Evolutionary conservation across 2,329 filamentous ascomycete genomes (phyloP), one percentile per base, ranked within the genome.

Genomic region (Aspergillus novofumigatus): DNA sequence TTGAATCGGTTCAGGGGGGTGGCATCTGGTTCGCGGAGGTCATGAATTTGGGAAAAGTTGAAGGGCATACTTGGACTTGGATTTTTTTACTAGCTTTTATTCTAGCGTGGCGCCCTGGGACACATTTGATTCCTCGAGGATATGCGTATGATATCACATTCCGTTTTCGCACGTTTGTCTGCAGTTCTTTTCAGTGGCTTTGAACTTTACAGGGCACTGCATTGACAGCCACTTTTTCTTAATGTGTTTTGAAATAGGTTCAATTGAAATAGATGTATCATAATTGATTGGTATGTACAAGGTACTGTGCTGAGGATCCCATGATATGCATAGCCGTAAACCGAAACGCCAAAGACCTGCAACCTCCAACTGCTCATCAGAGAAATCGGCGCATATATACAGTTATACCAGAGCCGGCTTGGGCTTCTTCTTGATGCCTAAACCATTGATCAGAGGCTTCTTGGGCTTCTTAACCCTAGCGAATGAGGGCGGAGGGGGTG

Each of bases 351-450:
- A 17, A 17, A 35, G 5, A 38, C 14, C 32, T 17, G 5, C 14
- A 38, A 38, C 32, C 14, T 38, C 14, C 32, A 17, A 38, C 14
- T 38, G 32, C 14, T 17, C 32, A 14, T 17, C 14, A 7, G 32
- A 38, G 11, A 38, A 38, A 38, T 38, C 6, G 32, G 32, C 14
- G 2, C 32, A 38, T 38, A 38, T 41, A 47, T 48, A 53, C 41
- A 11, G 48, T 64, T 59, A 72, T 23, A 72, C 64, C 53, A 87
- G 67, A 0, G 82, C 78, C 17, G 82, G 78, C 75, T 92, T 93
- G 14, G 81, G 77, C 75, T 92, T 93, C 81, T 91, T 94, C 80
- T 96, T 97, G 67, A 97, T 92, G 1, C 92, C 92, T 51, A 96
- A 74, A 23, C 87, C 78, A 14, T 88, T 86, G 0, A 86, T 79